Conservation (phyloP, 148 eudicot species). For the Cornus suecica region DNA sequence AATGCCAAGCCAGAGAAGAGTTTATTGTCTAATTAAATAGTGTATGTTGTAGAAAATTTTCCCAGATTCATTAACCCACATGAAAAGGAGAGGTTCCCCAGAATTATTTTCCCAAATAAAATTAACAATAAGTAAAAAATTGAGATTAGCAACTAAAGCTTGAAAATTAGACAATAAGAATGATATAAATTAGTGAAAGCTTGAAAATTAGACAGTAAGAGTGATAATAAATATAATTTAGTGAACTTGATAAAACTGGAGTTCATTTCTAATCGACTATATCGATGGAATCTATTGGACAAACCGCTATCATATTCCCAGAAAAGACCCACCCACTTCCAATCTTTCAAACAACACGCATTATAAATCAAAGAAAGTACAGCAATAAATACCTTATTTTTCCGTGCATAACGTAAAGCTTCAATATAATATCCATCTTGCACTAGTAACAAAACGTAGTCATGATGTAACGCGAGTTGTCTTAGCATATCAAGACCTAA, state of each 20-base stretch:
- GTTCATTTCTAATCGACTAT: too few relatives aligned
- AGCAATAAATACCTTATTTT: slow-evolving; percentile 59
- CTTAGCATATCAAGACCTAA: slow-evolving; percentile 88
- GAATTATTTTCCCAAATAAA: background rate
- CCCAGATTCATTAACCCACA: background rate
- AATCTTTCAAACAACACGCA: too few relatives aligned
- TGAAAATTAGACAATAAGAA: too few relatives aligned
- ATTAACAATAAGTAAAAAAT: background rate
- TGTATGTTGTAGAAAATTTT: background rate
- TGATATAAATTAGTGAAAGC: background rate
- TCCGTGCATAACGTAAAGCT: slow-evolving; percentile 86
- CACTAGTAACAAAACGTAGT: slow-evolving; percentile 67
- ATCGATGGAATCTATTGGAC: too few relatives aligned
- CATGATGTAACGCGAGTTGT: slow-evolving; percentile 76
- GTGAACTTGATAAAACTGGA: background rate
- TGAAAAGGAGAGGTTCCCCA: too few relatives aligned
- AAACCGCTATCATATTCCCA: too few relatives aligned
- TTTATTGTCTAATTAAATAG: background rate
- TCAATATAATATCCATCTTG: slow-evolving; percentile 90
- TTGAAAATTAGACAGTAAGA: background rate
- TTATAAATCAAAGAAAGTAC: background rate
- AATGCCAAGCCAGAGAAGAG: background rate
- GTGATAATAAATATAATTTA: background rate
- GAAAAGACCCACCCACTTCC: too few relatives aligned
- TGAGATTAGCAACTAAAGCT: background rate